A percentile compares a stretch with the other conserved stretches of the same genome.
Conservation (phyloP, 148 eudicot genomes). For the Agrostemma githago region DNA sequence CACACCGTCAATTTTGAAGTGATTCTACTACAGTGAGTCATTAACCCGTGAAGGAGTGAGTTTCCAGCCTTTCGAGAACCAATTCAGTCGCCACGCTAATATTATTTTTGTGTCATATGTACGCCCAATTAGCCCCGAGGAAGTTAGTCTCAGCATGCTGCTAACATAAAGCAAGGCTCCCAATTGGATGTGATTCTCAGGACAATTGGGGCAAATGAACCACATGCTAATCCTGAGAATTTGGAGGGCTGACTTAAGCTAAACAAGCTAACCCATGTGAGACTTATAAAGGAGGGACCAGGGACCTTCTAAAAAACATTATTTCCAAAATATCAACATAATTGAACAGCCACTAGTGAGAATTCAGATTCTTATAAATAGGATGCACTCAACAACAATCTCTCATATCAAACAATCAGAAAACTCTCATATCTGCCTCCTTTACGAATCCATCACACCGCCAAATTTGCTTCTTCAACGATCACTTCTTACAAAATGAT, state of each 20-base stretch:
- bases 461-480: neutral
- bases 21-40: too few species aligned
- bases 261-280: slow-evolving; percentile 21
- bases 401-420: slow-evolving; percentile 1
- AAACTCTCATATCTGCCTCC: neutral
- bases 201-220: slow-evolving; percentile 10
- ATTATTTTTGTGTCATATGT: neutral
- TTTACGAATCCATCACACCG: neutral
- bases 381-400: neutral
- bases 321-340: neutral
- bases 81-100: neutral
- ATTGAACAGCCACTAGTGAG: neutral
- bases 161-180: neutral
- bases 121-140: neutral
- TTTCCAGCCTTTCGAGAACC: neutral
- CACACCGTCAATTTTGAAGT: too few species aligned
- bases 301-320: slow-evolving; percentile 4
- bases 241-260: neutral
- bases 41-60: too few species aligned
- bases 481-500: slow-evolving; percentile 21
- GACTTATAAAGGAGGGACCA: slow-evolving; percentile 1
- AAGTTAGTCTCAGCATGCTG: neutral
- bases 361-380: slow-evolving; percentile 13
- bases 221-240: neutral
- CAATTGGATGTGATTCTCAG: slow-evolving; percentile 14